Conservation (phyloP, 2,329 filamentous ascomycete species). For the Dendryphion nanum region DNA sequence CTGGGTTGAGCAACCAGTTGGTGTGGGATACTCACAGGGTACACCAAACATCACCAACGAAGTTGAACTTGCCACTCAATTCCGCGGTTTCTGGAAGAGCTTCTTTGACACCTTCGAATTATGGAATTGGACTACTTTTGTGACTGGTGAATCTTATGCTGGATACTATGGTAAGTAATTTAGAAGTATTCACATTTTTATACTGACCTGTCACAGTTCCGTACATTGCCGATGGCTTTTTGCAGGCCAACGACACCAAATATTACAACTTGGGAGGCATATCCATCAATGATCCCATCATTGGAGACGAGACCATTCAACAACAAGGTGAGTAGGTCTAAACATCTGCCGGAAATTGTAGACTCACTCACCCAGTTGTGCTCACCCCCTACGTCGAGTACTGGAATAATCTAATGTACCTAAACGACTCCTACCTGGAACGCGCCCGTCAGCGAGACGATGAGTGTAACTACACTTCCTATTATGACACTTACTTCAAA, state of each 20-base stretch:
- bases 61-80: conserved; percentile 47
- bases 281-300: conserved; percentile 49
- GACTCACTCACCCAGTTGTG: conserved; percentile 16
- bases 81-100: conserved; percentile 54
- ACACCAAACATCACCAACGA: conserved; percentile 48
- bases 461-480: conserved; percentile 39
- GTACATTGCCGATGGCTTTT: conserved; percentile 56
- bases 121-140: conserved; percentile 53
- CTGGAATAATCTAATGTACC: conserved; percentile 42
- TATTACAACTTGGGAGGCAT: conserved; percentile 55
- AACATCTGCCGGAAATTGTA: not conserved
- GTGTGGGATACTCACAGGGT: conserved; percentile 44
- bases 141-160: conserved; percentile 52
- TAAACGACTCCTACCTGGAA: conserved; percentile 44
- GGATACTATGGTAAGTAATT: too few species aligned
- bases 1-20: conserved; percentile 51
- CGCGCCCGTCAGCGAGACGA: conserved; percentile 32
- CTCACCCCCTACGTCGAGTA: conserved; percentile 38
- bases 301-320: conserved; percentile 42
- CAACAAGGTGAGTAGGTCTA: conserved; percentile 25
- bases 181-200: too few species aligned
- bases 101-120: conserved; percentile 57
- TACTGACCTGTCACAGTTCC: too few species aligned
- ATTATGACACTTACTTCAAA: conserved; percentile 35
- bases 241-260: conserved; percentile 52